Evolutionary conservation across 192 early-diverging fungal genomes (phyloP).

Genomic region (Spizellomyces punctatus): DNA sequence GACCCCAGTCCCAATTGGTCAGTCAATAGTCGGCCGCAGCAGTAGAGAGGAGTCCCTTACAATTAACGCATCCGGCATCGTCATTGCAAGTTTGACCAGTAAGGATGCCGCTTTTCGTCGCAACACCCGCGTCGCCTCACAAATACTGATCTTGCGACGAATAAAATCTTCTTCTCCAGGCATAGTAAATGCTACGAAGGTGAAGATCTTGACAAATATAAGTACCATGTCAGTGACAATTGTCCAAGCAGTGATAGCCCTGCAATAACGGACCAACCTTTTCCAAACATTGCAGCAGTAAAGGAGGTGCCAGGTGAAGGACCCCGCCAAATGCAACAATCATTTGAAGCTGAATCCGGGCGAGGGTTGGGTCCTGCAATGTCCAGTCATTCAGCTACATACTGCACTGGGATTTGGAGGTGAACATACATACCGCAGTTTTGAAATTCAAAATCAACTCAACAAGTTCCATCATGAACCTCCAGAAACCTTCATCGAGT

Average conservation of each 20-base stretch:
- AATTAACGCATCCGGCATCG: constrained; percentile 47
- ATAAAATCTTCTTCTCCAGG: constrained; percentile 33
- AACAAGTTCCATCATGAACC: constrained; percentile 20
- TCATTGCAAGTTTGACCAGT: constrained; percentile 40
- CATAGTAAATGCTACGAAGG: constrained; percentile 33
- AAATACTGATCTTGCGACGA: constrained; percentile 2
- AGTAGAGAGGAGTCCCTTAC: neutral
- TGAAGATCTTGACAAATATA: constrained; percentile 27
- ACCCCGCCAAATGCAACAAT: constrained; percentile 34
- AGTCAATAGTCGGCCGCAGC: neutral
- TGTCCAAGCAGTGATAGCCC: too few species aligned
- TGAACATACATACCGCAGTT: neutral
- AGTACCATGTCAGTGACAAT: neutral
- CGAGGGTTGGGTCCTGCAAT: constrained; percentile 16
- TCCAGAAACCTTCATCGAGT: neutral
- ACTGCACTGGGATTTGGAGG: too few species aligned
- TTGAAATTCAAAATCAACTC: constrained; percentile 18
- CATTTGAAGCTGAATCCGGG: constrained; percentile 28
- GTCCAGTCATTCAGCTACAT: too few species aligned
- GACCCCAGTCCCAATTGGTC: neutral
- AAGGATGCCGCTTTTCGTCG: constrained; percentile 37
- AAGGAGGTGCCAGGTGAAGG: constrained; percentile 3
- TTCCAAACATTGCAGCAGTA: constrained; percentile 32
- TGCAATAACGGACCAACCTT: constrained; percentile 25
- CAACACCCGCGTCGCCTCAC: constrained; percentile 34